Base-by-base conservation (phyloP, 257 asterid genomes). In the Galeopsis tetrahit region DNA sequence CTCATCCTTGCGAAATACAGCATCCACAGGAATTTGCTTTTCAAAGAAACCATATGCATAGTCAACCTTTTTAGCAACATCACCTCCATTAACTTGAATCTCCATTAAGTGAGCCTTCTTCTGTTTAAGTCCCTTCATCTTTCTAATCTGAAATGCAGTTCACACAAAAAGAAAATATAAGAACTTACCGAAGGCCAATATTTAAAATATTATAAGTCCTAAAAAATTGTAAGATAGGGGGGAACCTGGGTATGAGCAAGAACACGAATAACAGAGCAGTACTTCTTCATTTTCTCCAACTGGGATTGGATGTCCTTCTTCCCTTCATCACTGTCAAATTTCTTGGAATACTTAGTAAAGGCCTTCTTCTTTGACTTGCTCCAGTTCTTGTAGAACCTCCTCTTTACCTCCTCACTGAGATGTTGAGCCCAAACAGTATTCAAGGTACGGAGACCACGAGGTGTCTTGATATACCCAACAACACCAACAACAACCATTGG, bases 51-150 rank as follows among this genome's bases (percentile, higher is more conserved):
- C 71, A 63, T 84, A 91, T 0, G 96, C 97, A 83, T 61, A 91
- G 71, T 89, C 97, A 62, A 91, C 96, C 75, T 91, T 91, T 74
- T 87, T 82, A 0, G 88, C 85, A 40, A 83, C 69, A 74, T 80
- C 89, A 4, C 97, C 97, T 40, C 96, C 97, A 66, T 89, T 91
- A 57, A 87, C 90, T 77, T 91, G 97, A 73, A 91, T 91, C 79
- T 91, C 97, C 97, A 89, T 91, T 52, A 91, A 52, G 74, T 91
- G 96, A 15, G 96, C 92, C 63, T 91, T 90, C 88, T 91, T 91
- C 75, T 91, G 97, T 84, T 89, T 85, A 6, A 91, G 86, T 1
- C 97, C 97, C 65, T 91, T 91, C 89, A 91, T 77, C 79, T 87
- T 89, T 8, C 96, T 85, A 38, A 91, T 81, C 96, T 90, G 80